Conservation (phyloP, 306 rosid genomes). For the Cicer judaicum region DNA sequence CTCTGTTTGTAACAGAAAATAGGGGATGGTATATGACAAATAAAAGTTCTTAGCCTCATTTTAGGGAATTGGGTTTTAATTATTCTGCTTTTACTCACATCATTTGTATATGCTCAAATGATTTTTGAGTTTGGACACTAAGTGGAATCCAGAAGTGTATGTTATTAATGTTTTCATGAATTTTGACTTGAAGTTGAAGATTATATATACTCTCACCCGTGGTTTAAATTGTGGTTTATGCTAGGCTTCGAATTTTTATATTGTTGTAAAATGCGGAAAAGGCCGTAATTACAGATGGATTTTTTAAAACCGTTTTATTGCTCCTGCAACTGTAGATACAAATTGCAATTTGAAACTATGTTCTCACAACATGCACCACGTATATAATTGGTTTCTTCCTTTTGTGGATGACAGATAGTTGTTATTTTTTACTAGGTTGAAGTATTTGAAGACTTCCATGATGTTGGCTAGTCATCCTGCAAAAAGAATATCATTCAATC, state of each 20-base stretch:
- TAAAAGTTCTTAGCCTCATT: not conserved
- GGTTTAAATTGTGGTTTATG: no score
- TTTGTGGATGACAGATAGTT: conserved; percentile 16
- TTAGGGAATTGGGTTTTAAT: conserved; percentile 1
- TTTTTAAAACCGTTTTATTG: no score
- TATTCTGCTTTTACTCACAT: conserved; percentile 22
- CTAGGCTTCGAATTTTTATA: no score
- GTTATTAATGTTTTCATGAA: not conserved
- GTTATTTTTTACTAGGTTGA: conserved; percentile 20
- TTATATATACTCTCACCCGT: no score
- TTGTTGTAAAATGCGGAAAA: no score
- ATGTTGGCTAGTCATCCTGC: conserved; percentile 64
- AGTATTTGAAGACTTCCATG: conserved; percentile 39
- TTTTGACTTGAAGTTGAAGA: not conserved
- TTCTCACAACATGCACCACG: no score
- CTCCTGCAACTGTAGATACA: no score
- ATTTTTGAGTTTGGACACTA: conserved; percentile 4
- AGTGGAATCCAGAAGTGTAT: not conserved
- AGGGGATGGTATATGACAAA: not conserved
- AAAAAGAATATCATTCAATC: conserved; percentile 68
- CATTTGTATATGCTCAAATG: conserved; percentile 3
- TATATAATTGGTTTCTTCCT: conserved; percentile 20
- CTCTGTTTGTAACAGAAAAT: not conserved
- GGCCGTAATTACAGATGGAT: no score
- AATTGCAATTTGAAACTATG: no score